Base-by-base conservation (phyloP, 2,329 filamentous ascomycete species). In the Aspergillus ibericus region DNA sequence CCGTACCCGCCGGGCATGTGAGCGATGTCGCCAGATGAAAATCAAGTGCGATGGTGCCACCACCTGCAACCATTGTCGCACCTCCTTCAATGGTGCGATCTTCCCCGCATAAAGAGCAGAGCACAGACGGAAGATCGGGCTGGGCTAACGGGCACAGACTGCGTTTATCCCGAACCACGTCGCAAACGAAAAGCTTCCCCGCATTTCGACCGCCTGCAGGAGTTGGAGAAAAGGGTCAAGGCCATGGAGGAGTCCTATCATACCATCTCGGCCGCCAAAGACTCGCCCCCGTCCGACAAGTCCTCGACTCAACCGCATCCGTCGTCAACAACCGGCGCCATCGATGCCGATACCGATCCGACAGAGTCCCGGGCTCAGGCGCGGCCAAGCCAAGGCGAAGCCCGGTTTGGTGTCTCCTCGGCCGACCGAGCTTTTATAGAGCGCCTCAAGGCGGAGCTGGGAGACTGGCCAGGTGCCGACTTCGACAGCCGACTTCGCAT, bases 21-120 rank as follows among this genome's bases (percentile, higher is more conserved):
- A 59, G 27, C 25, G 46, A 4, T 59, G 56, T 51, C 51, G 56
- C 34, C 56, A 59, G 44, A 59, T 59, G 56, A 59, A 59, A 35
- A 53, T 59, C 38, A 59, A 59, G 42, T 59, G 56, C 15, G 51
- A 59, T 34, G 51, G 52, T 4, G 44, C 36, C 2, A 16, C 18
- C 12, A 35, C 56, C 15, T 59, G 56, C 36, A 47, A 38, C n/a
- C 51, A 59, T 27, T 59, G 56, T 27, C 20, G 44, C 2, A 47
- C 34, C 20, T 59, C 46, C 4, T 59, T 59, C 15, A 32, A 59
- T 13, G 56, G 56, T 59, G 34, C 20, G 46, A 52, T 15, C 15
- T 27, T 6, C 4, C 18, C n/a, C 27, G 6, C n/a, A 15, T 3
- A 29, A 32, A 5, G 18, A 20, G 16, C 6, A 42, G 16, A 42